These are phyloP conservation scores for Trichoderma gamsii DNA, from an alignment of 495 filamentous ascomycete species.

Conservation along the genomic window DNA sequence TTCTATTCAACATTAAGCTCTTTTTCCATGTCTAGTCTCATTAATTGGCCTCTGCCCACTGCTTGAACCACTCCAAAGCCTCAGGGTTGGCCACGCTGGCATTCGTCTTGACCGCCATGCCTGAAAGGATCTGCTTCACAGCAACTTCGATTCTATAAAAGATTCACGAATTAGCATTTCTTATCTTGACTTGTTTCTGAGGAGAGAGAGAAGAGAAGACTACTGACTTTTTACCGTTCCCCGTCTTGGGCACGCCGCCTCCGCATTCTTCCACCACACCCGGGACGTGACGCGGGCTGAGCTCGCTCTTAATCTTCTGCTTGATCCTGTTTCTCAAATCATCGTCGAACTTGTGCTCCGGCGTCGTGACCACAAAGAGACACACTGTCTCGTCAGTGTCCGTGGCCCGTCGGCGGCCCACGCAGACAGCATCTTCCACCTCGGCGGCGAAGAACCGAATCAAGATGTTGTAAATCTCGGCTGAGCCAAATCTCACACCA, in stretches of 20 bases:
- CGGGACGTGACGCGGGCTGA: conserved; percentile 83
- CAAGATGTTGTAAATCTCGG: conserved; percentile 90
- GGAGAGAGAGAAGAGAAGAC: neutral
- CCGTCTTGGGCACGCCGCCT: conserved; percentile 75
- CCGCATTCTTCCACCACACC: conserved; percentile 69
- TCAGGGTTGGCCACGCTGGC: conserved; percentile 80
- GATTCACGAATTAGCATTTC: neutral
- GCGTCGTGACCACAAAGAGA: conserved; percentile 71
- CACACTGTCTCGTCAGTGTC: conserved; percentile 83
- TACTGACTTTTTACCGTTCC: conserved; percentile 83
- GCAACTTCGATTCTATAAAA: conserved; percentile 68
- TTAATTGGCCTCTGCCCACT: conserved; percentile 50
- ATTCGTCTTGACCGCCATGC: conserved; percentile 74
- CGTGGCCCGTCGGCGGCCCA: conserved; percentile 64
- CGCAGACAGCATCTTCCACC: conserved; percentile 77
- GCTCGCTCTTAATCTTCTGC: conserved; percentile 57
- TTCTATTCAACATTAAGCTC: too few species aligned
- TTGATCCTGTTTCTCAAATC: conserved; percentile 57
- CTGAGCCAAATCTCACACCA: conserved; percentile 70
- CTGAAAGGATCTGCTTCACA: conserved; percentile 90
- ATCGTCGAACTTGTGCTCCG: conserved; percentile 41
- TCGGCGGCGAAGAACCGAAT: conserved; percentile 70
- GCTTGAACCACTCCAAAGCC: conserved; percentile 77
- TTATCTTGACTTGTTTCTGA: neutral
- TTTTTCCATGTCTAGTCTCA: neutral